Evolutionary conservation across 345 rosid species (phyloP).

Genomic region (Rhodamnia argentea): DNA sequence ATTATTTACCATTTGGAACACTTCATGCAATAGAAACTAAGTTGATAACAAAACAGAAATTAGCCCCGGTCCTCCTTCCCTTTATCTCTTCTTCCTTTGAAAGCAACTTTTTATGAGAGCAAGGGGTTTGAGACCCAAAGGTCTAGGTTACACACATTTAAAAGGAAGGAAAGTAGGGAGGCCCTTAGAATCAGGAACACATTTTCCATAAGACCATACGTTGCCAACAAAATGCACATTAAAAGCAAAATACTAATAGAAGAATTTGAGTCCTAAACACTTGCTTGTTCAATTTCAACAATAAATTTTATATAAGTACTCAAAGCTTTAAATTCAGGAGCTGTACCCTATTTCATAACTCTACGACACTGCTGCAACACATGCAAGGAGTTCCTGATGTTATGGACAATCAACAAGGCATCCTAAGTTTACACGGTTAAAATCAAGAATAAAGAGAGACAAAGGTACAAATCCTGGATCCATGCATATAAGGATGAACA

Average conservation of each 20-base stretch:
- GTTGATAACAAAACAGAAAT: not conserved
- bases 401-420: not conserved
- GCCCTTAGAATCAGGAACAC: not conserved
- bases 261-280: not conserved
- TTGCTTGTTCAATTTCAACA: not conserved
- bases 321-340: not conserved
- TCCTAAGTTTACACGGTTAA: not conserved
- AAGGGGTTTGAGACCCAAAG: not conserved
- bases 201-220: not conserved
- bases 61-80: not conserved
- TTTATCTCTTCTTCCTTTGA: not conserved
- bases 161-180: not conserved
- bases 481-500: not conserved
- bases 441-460: not conserved
- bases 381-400: not conserved
- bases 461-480: not conserved
- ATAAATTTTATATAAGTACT: not conserved
- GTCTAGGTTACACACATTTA: not conserved
- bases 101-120: not conserved
- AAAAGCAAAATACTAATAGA: not conserved
- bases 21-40: not conserved
- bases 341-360: not conserved
- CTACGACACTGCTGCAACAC: not conserved
- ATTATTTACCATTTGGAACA: not conserved
- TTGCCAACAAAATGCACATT: not conserved